Evolutionary conservation across 176 grass and related monocot genomes (phyloP), one percentile per base, ranked within the genome.

Genomic region (Puccinellia tenuiflora): DNA sequence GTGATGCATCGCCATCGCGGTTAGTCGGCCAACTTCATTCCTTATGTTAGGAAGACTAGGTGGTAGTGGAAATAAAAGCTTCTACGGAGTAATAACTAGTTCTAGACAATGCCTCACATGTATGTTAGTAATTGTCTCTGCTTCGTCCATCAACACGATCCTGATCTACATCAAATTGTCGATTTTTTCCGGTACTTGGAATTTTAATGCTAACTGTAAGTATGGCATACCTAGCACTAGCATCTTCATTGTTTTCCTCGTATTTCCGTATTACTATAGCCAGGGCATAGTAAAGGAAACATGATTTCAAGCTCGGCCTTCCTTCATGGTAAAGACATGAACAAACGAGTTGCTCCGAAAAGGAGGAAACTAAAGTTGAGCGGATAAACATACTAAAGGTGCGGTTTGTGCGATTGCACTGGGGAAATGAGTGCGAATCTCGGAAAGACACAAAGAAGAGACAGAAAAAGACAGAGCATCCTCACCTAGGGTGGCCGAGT

Each of bases 401-500:
- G 7, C 34, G 28, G 1, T 12, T 35, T 35, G 18, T 63, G 68
- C 52, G 15, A 77, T 68, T 25, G n/a, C 29, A 28, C 4, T 33
- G 37, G 12, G 45, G 62, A 78, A 47, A 70, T 71, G 8, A 60
- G 26, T 61, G 39, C 52, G 84, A 71, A 72, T 72, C 30, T 79
- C 20, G 15, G 37, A 65, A 80, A 45, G 39, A 1, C 38, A 1
- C 21, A 71, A 71, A 61, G 52, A 7, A 73, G 38, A 42, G 31
- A 52, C 16, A 28, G 30, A 80, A n/a, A 42, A 21, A 18, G 45
- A 61, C 3, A 59, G 15, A 5, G 56, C 29, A 35, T 92, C 40
- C 42, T 73, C 61, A 88, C 91, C 87, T 82, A 93, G 78, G 6
- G 88, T 93, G 54, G 85, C 85, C 9, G 91, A 90, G 60, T 82